These are phyloP conservation scores for Cichorium intybus DNA, from an alignment of 140 eudicot species.

Conservation along the genomic window DNA sequence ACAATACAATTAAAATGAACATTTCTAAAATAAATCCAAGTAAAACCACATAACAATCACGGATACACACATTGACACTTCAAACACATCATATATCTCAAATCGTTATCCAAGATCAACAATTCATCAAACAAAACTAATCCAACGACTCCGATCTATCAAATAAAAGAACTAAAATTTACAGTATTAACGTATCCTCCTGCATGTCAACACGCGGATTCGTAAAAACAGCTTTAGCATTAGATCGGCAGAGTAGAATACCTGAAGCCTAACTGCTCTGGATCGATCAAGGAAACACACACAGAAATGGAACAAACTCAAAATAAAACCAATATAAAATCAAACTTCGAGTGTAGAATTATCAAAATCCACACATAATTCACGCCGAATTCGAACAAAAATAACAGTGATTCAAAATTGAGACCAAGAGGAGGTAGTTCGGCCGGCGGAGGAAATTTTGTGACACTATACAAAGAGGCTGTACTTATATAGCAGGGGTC, in stretches of 20 bases:
- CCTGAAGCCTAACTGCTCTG: constrained; percentile 16
- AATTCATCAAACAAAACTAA: constrained; percentile 19
- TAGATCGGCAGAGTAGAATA: constrained; percentile 26
- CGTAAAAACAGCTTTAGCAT: not conserved
- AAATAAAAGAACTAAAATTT: constrained; percentile 1
- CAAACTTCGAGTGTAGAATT: constrained; percentile 16
- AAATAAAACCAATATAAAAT: constrained; percentile 10
- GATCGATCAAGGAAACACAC: constrained; percentile 26
- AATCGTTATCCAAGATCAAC: constrained; percentile 15
- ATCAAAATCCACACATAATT: constrained; percentile 22
- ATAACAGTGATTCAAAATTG: constrained; percentile 3
- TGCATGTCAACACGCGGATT: constrained; percentile 17
- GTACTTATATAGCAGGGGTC: constrained; percentile 15
- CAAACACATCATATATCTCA: constrained; percentile 12
- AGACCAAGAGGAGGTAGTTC: constrained; percentile 2
- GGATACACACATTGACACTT: constrained; percentile 6
- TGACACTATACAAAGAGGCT: not conserved
- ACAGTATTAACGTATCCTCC: not conserved
- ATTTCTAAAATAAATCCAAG: not conserved
- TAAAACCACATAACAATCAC: constrained; percentile 15
- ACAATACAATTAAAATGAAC: constrained; percentile 4
- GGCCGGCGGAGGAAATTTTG: constrained; percentile 53
- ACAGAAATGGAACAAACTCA: constrained; percentile 4
- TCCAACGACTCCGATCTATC: constrained; percentile 33
- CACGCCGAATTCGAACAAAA: constrained; percentile 1